These are phyloP conservation scores for Petunia secreta DNA, from an alignment of 257 asterid species.

Conservation along the genomic window DNA sequence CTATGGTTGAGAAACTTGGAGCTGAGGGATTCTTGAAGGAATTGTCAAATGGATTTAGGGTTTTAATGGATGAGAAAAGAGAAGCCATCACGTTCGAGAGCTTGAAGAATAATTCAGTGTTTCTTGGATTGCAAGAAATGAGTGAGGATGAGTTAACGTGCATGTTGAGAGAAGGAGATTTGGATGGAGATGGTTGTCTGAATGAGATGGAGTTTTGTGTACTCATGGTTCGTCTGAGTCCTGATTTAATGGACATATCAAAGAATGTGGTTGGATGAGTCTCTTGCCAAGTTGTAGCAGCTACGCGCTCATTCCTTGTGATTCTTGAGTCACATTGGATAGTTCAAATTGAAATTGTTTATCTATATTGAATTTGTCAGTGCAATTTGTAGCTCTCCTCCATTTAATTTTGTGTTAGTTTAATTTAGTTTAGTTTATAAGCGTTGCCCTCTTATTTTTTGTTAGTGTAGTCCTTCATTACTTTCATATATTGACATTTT, in stretches of 20 bases:
- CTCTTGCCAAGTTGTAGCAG: constrained; percentile 11
- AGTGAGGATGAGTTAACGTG: constrained; percentile 51
- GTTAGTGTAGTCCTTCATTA: no score
- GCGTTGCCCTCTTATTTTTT: no score
- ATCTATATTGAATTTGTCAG: no score
- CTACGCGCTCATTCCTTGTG: not conserved
- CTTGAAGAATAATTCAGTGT: constrained; percentile 54
- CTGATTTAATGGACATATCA: constrained; percentile 57
- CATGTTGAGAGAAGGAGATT: constrained; percentile 77
- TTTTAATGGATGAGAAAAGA: constrained; percentile 57
- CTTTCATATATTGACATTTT: no score
- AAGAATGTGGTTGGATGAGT: constrained; percentile 35
- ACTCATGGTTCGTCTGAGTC: constrained; percentile 75
- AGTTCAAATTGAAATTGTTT: no score
- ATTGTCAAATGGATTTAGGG: constrained; percentile 62
- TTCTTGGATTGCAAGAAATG: constrained; percentile 47
- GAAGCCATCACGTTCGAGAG: constrained; percentile 66
- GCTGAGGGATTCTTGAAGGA: constrained; percentile 66
- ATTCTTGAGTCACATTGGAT: not conserved
- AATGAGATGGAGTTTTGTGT: constrained; percentile 73
- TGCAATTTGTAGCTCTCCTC: no score
- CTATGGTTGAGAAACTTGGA: constrained; percentile 76
- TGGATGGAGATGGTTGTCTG: constrained; percentile 68
- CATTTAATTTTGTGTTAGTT: no score
- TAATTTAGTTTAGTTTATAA: no score